Evolutionary conservation across 148 eudicot genomes (phyloP).

Genomic region (Dysphania ambrosioides): DNA sequence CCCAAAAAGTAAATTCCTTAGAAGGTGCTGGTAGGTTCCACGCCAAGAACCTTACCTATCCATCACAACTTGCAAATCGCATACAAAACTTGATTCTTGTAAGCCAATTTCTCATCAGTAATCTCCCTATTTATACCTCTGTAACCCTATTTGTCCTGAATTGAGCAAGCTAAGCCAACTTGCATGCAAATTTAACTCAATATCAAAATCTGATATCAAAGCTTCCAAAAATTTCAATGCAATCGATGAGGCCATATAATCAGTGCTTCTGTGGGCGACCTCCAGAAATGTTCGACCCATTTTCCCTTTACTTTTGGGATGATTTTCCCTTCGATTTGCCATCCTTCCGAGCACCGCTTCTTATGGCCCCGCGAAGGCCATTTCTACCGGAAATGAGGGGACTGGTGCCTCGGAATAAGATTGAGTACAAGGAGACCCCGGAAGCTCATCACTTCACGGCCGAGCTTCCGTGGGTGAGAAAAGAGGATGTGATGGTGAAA

Average conservation of each 20-base stretch:
- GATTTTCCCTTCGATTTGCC: slow-evolving; percentile 23
- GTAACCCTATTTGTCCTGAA: background rate
- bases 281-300: slow-evolving; percentile 28
- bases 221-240: slow-evolving; percentile 16
- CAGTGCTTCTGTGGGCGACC: slow-evolving; percentile 25
- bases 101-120: background rate
- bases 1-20: slow-evolving; percentile 1
- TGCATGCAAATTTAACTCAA: background rate
- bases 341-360: background rate
- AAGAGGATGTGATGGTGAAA: slow-evolving; percentile 41
- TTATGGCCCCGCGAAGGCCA: slow-evolving; percentile 12
- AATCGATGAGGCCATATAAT: slow-evolving; percentile 16
- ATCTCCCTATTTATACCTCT: slow-evolving; percentile 5
- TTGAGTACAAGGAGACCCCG: slow-evolving; percentile 40
- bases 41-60: background rate
- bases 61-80: background rate
- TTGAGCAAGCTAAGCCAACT: background rate
- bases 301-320: slow-evolving; percentile 37
- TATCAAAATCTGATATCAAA: background rate
- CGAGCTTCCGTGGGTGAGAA: slow-evolving; percentile 33
- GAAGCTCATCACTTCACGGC: slow-evolving; percentile 39
- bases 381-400: background rate
- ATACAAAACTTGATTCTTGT: background rate
- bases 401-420: slow-evolving; percentile 13
- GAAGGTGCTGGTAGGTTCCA: slow-evolving; percentile 9